Base-by-base conservation (phyloP, 2,329 filamentous ascomycete genomes). In the Trichoderma cornu-damae region DNA sequence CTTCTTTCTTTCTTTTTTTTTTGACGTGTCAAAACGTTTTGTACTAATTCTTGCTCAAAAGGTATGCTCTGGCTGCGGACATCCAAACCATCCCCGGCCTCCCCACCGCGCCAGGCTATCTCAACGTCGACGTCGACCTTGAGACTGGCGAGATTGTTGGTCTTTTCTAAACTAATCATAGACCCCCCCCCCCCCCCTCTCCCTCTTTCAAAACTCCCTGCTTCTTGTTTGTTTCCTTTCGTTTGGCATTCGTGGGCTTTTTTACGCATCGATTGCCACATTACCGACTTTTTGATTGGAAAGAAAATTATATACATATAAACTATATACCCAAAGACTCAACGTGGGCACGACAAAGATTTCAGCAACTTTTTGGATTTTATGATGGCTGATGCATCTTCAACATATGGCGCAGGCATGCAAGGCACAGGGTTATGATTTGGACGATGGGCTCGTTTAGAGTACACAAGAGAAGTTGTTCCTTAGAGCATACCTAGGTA, bases 31-130 rank as follows among this genome's bases (percentile, higher is more conserved):
- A 30, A 4, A 20, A 28, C 28, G 32, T 14, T 9, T 28, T 40
- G 24, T 58, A 22, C 73, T 79, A 69, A 79, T 62, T 50, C n/a
- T 6, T 6, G 32, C 11, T 55, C 46, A 63, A n/a, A n/a, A 88
- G 88, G 54, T 96, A 96, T 66, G 94, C 94, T 6, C 81, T 97
- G 61, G 94, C 94, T 54, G 94, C 94, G 12, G 94, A 99, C 69
- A 97, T 99, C 64, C 94, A 97, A 79, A 99, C 94, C 1, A 99
- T 99, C 62, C 94, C 94, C 12, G 94, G 94, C 61, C 78, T 99
- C 62, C 93, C 93, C 8, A 97, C 94, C 7, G 93, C 93, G 18
- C 94, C 93, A 7, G 94, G 94, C 9, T 97, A 97, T 70, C 78
- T 97, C 61, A 96, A 96, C 67, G 92, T 96, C 44, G 93, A 96